Base-by-base conservation (phyloP, 768 basidiomycete species). In the Macrolepiota dolichaula region DNA sequence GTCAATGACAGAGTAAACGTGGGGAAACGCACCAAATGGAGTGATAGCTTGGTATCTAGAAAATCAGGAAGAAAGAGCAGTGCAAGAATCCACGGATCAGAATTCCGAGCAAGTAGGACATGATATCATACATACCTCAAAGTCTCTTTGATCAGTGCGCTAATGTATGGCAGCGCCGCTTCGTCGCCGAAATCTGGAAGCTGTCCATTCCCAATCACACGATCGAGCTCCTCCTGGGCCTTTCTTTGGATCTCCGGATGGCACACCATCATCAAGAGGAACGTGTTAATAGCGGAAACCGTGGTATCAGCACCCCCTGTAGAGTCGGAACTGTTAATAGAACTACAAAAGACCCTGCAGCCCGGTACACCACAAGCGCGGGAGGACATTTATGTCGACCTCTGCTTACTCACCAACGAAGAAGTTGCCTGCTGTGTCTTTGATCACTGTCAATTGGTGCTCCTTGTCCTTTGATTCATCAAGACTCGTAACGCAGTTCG, bases 191-290 rank as follows among this genome's bases (percentile, higher is more conserved):
- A 69, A 36, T 63, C 64, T 29, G 69, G 69, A 17, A 70, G 62
- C 6, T 59, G 58, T 24, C 62, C 53, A 36, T 49, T 49, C 0
- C 68, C 68, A 13, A 69, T n/a, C 4, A 69, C 64, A 0, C 64
- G 56, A 52, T 75, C 73, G 35, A 75, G 61, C 52, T 75, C 67
- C 36, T 61, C 60, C 61, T 60, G 67, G 2, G 65, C 67, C 42
- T 66, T 68, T 2, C 57, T 65, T 42, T 68, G 67, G 15, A 65
- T 60, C 27, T 68, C 67, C 9, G 67, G 67, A 37, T 66, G 44
- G 25, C 65, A 64, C 0, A 63, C 51, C 67, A 68, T 68, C 55
- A 61, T 60, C 42, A 68, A 47, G 25, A 68, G 42, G 55, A 68
- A 68, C 2, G 67, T 68, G 15, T 59, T 62, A 47, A 66, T 61